Evolutionary conservation across 1,139 yeast species (phyloP).

Genomic region (Sugiyamaella sp.): DNA sequence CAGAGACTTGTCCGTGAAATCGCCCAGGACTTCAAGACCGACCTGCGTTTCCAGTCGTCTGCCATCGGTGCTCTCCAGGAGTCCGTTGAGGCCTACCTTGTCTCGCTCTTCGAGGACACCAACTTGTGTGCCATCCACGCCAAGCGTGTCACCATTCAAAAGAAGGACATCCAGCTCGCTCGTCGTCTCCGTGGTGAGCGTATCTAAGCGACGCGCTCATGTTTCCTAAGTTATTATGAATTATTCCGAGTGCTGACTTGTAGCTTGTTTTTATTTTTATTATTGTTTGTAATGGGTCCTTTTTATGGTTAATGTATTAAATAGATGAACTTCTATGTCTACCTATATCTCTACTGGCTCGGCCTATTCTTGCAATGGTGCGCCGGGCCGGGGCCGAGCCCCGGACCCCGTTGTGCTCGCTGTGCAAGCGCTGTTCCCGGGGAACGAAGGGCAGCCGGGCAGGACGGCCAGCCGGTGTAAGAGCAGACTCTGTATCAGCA

Average conservation of each 20-base stretch:
- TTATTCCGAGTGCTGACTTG: background rate
- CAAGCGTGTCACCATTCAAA: slow-evolving; percentile 98
- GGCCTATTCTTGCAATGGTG: no score
- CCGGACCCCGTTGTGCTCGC: background rate
- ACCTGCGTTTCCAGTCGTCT: slow-evolving; percentile 96
- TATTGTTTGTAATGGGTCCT: slow-evolving; percentile 18
- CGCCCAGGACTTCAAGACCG: slow-evolving; percentile 98
- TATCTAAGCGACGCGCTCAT: slow-evolving; percentile 24
- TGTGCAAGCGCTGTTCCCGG: background rate
- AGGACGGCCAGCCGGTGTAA: no score
- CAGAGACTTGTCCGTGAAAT: slow-evolving; percentile 98
- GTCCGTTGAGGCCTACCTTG: slow-evolving; percentile 97
- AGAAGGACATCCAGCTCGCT: slow-evolving; percentile 98
- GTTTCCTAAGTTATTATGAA: background rate
- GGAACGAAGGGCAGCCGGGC: no score
- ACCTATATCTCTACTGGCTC: background rate
- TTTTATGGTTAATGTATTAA: slow-evolving; percentile 18
- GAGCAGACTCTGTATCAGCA: no score
- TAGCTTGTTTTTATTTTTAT: slow-evolving; percentile 11
- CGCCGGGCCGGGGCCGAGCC: slow-evolving; percentile 4
- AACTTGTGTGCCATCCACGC: slow-evolving; percentile 99
- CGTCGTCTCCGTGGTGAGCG: slow-evolving; percentile 97
- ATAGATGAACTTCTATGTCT: slow-evolving; percentile 13
- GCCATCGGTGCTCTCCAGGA: slow-evolving; percentile 99
- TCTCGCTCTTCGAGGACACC: slow-evolving; percentile 90